Evolutionary conservation across 2,329 filamentous ascomycete species (phyloP), one percentile per base, ranked within the genome.

Genomic region (Ophiocordyceps camponoti-floridani): DNA sequence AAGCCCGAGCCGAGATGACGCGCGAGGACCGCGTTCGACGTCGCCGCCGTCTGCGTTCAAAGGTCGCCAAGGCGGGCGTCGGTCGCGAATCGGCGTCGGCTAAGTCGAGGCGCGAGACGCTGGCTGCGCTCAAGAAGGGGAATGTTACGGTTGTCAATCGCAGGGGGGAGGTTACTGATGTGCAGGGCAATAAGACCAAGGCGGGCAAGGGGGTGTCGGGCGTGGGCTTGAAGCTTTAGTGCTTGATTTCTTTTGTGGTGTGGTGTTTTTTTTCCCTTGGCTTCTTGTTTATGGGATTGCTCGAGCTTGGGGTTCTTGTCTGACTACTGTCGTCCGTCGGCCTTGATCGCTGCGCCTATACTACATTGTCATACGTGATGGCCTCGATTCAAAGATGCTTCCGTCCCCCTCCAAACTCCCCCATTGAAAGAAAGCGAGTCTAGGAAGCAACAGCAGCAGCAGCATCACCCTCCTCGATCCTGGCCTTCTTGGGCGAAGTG

Each of bases 131-230:
- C 56, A 85, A 82, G 68, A 84, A 82, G 72, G 87, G 84, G 44
- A 84, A 84, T 48, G 89, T 95, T 53, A 89, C 83, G 70, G 75
- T 96, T 48, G 91, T 95, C 64, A 88, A 87, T 49, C 84, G 82
- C 64, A 88, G 85, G 68, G 89, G 89, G 44, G 81, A 88, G 61
- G 66, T 94, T 45, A 80, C 81, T 16, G 82, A 93, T 63, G 73
- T 94, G 31, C 79, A 91, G 52, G 88, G 88, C 28, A 85, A 82
- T 56, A 82, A 84, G 66, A 72, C 82, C 40, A 70, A 70, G 59
- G 68, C 63, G 41, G 62, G 61, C 33, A 70, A 66, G 57, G 58
- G 63, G n/a, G 58, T 63, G 40, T 70, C 69, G 43, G 75, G 75
- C 47, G 70, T 73, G 47, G 70, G 65, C 47, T 79, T 73, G 56